phyloP scores from a whole-genome alignment of 352 stramenopile genomes.

The Phytophthora tubulina region DNA sequence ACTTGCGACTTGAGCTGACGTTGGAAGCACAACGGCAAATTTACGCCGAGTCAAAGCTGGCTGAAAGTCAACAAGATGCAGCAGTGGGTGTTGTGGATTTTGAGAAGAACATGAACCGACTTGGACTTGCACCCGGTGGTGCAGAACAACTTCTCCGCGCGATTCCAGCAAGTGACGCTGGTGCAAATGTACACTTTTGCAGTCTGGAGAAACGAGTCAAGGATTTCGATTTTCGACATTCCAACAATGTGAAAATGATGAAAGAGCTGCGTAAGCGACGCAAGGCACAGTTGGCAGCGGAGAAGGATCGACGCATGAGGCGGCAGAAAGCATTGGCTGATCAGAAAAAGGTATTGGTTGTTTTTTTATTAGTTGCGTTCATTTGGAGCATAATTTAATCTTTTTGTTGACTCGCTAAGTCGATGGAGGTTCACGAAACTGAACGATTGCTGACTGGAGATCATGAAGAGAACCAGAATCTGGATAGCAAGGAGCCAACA shows the following conservation, averaged over 20 bases:
- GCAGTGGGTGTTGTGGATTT: conserved; percentile 60
- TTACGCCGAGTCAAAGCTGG: conserved; percentile 33
- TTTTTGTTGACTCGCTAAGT: conserved; percentile 1
- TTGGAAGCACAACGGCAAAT: conserved; percentile 59
- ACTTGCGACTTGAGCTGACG: conserved; percentile 71
- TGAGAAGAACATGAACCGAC: conserved; percentile 71
- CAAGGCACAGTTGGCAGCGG: conserved; percentile 69
- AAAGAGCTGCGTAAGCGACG: conserved; percentile 78
- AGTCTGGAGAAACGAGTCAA: conserved; percentile 59
- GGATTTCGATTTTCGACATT: conserved; percentile 70
- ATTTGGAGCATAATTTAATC: background rate
- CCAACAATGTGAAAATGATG: conserved; percentile 88
- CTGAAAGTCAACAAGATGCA: conserved; percentile 50
- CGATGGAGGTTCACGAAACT: conserved; percentile 18
- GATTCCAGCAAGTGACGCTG: conserved; percentile 52
- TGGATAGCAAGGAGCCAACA: background rate
- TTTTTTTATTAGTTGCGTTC: background rate
- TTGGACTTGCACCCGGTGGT: conserved; percentile 46
- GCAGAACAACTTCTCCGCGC: conserved; percentile 44
- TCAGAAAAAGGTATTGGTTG: conserved; percentile 44
- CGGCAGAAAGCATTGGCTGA: conserved; percentile 55
- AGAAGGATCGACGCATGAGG: conserved; percentile 71
- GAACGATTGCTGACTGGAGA: background rate
- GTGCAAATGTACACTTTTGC: conserved; percentile 51
- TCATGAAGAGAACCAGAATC: conserved; percentile 7